Percentiles rank a stretch among this genome's conserved stretches.
Evolutionary conservation across 768 basidiomycete species (phyloP).

Genomic region (Xerocomellus amylosporus): DNA sequence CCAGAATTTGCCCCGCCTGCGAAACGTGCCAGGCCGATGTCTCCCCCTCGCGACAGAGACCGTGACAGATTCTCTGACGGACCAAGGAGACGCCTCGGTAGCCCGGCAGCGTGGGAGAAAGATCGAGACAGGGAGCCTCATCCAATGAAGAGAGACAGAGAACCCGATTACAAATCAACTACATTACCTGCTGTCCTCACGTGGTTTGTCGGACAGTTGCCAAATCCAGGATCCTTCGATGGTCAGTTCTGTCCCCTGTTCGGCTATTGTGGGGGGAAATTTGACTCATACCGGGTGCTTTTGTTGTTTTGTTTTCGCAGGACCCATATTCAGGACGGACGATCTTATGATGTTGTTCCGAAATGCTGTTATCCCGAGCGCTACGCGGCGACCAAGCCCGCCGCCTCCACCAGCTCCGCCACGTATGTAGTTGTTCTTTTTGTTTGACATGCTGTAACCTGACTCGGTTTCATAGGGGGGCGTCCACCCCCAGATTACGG

Average conservation of each 20-base stretch:
- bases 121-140: conserved; percentile 44
- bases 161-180: conserved; percentile 46
- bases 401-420: conserved; percentile 55
- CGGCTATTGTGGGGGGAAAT: conserved; percentile 10
- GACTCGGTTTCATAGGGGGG: conserved; percentile 40
- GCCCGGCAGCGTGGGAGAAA: conserved; percentile 42
- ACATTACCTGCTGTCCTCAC: conserved; percentile 59
- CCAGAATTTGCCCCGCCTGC: conserved; percentile 39
- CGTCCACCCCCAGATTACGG: conserved; percentile 85
- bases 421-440: conserved; percentile 28
- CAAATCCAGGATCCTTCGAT: conserved; percentile 71
- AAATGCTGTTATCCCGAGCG: conserved; percentile 76
- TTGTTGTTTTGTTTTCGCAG: conserved; percentile 38
- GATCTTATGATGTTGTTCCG: conserved; percentile 85
- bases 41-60: conserved; percentile 51
- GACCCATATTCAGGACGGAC: conserved; percentile 86
- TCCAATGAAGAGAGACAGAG: conserved; percentile 39
- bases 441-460: not conserved
- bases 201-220: conserved; percentile 85
- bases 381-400: conserved; percentile 46
- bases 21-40: conserved; percentile 45
- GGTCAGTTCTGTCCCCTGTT: conserved; percentile 49
- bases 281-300: conserved; percentile 7
- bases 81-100: conserved; percentile 40
- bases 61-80: conserved; percentile 41